phyloP scores from a whole-genome alignment of 1,139 yeast species.

The Protomyces arabidopsidicola region DNA sequence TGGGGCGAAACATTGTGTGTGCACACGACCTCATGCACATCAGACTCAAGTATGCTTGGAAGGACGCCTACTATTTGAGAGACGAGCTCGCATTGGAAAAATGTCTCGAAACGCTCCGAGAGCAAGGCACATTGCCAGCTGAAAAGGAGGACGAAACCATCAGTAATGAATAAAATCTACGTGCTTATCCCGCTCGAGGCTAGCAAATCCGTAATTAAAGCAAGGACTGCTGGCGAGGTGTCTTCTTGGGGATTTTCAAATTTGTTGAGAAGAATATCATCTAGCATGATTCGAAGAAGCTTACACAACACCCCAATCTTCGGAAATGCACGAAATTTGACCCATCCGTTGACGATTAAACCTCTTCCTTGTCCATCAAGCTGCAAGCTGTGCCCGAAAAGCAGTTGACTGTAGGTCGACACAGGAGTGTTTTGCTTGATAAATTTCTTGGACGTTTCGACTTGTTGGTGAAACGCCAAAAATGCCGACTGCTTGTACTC shows the following conservation, averaged over 20 bases:
- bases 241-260: slow-evolving; percentile 44
- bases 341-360: slow-evolving; percentile 61
- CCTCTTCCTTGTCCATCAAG: slow-evolving; percentile 58
- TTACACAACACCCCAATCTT: slow-evolving; percentile 83
- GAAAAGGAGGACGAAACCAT: neutral
- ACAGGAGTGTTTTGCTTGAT: slow-evolving; percentile 76
- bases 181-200: neutral
- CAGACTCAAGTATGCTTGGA: slow-evolving; percentile 14
- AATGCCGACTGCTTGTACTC: slow-evolving; percentile 37
- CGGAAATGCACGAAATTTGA: slow-evolving; percentile 85
- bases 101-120: neutral
- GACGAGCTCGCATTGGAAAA: slow-evolving; percentile 3
- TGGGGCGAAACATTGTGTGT: neutral
- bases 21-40: slow-evolving; percentile 24
- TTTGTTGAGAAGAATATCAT: slow-evolving; percentile 59
- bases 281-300: slow-evolving; percentile 60
- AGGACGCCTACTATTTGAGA: neutral
- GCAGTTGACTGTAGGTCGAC: slow-evolving; percentile 59
- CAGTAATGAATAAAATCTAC: neutral
- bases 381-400: slow-evolving; percentile 69
- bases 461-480: slow-evolving; percentile 40
- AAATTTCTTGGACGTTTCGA: slow-evolving; percentile 62
- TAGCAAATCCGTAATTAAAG: neutral
- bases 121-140: neutral
- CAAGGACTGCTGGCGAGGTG: neutral